Conservation (phyloP, 495 filamentous ascomycete genomes). For the Articulospora tetracladia region DNA sequence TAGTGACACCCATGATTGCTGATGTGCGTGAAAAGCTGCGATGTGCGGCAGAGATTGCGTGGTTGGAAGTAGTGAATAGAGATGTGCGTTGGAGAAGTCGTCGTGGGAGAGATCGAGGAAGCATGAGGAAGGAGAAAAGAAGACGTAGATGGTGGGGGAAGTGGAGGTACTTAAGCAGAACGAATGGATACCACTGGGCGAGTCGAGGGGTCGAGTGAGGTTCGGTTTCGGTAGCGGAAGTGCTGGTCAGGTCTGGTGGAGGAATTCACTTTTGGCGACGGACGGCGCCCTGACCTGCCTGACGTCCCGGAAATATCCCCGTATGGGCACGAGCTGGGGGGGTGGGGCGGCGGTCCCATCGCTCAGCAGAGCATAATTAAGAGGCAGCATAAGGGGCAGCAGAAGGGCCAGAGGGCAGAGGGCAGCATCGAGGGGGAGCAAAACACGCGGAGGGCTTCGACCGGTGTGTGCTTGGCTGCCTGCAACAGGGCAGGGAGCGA, state of each 20-base stretch:
- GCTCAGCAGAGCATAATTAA: too few relatives aligned
- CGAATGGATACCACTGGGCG: not conserved
- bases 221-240: not conserved
- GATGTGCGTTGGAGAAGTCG: conserved; percentile 2
- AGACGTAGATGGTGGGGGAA: not conserved
- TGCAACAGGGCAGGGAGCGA: too few relatives aligned
- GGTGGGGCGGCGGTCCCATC: not conserved
- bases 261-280: not conserved
- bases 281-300: too few relatives aligned
- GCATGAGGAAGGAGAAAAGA: not conserved
- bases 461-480: too few relatives aligned
- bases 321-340: not conserved
- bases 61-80: not conserved
- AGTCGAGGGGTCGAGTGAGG: too few relatives aligned
- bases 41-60: not conserved
- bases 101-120: not conserved
- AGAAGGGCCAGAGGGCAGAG: too few relatives aligned
- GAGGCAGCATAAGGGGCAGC: too few relatives aligned
- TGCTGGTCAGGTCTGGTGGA: not conserved
- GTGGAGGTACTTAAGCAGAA: not conserved
- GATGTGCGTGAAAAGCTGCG: conserved; percentile 21
- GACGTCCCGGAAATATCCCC: not conserved
- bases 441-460: too few relatives aligned
- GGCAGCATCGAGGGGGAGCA: too few relatives aligned
- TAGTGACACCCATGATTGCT: conserved; percentile 46